phyloP scores from a whole-genome alignment of 179 eudicot genomes.

The Dionaea muscipula region DNA sequence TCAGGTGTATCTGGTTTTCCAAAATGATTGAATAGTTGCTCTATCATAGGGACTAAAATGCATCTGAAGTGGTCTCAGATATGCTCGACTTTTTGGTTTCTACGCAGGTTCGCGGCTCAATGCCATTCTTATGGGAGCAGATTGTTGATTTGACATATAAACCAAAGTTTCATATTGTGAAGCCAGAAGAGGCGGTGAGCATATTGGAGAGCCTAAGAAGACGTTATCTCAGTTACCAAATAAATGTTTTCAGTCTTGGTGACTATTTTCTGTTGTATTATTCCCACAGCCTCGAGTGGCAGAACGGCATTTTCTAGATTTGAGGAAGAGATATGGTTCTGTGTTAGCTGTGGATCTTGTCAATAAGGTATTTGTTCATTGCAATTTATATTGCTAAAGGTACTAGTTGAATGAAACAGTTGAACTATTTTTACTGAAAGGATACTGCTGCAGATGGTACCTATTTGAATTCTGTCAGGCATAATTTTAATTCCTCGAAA shows the following conservation, averaged over 20 bases:
- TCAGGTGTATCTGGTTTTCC: too few relatives aligned
- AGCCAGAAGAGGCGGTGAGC: slow-evolving; percentile 71
- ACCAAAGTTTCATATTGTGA: slow-evolving; percentile 79
- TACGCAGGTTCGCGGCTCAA: slow-evolving; percentile 93
- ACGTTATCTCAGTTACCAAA: not conserved
- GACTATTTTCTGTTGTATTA: slow-evolving; percentile 10
- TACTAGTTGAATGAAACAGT: not conserved
- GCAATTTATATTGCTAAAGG: too few relatives aligned
- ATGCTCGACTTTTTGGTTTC: slow-evolving; percentile 4
- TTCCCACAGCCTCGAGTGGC: slow-evolving; percentile 61
- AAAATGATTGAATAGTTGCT: too few relatives aligned
- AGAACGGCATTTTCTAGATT: slow-evolving; percentile 80
- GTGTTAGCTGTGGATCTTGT: slow-evolving; percentile 87
- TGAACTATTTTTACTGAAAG: not conserved
- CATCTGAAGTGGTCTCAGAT: too few relatives aligned
- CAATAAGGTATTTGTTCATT: slow-evolving; percentile 45
- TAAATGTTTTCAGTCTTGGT: not conserved
- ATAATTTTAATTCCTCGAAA: too few relatives aligned
- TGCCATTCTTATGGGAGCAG: slow-evolving; percentile 93
- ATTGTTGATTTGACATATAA: slow-evolving; percentile 93
- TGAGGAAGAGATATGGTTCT: slow-evolving; percentile 85
- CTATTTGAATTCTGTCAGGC: too few relatives aligned
- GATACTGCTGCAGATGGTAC: too few relatives aligned
- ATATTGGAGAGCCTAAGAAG: not conserved
- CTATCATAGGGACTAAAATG: too few relatives aligned